Evolutionary conservation across 768 basidiomycete genomes (phyloP).

Genomic region (Podaxis sp.): DNA sequence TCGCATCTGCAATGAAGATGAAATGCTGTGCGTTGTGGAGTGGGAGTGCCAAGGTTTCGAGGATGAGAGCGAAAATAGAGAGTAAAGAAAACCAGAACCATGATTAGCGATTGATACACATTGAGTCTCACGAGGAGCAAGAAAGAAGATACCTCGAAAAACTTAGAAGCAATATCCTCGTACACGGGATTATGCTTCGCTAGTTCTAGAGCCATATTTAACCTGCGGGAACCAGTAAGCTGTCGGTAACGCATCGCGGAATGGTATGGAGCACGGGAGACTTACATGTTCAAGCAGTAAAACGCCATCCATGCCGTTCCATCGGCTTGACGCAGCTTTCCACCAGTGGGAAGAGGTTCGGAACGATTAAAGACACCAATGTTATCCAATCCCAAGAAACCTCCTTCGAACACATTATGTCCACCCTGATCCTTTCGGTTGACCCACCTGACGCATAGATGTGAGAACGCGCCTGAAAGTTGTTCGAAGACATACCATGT

Average conservation of each 20-base stretch:
- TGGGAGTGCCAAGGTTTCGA: not conserved
- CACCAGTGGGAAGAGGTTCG: conserved; percentile 94
- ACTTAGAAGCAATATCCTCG: conserved; percentile 99
- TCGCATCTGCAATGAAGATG: conserved; percentile 97
- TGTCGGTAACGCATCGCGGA: not conserved
- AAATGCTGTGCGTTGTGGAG: conserved; percentile 64
- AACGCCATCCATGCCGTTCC: conserved; percentile 99
- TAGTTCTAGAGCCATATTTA: conserved; percentile 95
- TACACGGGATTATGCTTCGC: conserved; percentile 98
- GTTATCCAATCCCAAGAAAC: conserved; percentile 97
- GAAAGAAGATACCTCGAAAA: conserved; percentile 65
- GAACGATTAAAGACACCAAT: conserved; percentile 98
- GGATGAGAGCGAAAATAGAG: not conserved
- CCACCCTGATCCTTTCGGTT: conserved; percentile 96
- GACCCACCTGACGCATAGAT: conserved; percentile 71
- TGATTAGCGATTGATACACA: conserved; percentile 95
- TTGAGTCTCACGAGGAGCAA: not conserved
- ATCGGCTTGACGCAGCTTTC: conserved; percentile 92
- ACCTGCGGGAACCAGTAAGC: conserved; percentile 41
- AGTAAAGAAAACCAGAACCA: conserved; percentile 44
- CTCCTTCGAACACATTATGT: conserved; percentile 97
- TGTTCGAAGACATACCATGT: conserved; percentile 62
- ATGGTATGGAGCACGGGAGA: not conserved
- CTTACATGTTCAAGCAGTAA: conserved; percentile 93
- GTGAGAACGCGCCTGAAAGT: not conserved